Evolutionary conservation across 768 basidiomycete genomes (phyloP).

Genomic region (Amanita subjunquillea): DNA sequence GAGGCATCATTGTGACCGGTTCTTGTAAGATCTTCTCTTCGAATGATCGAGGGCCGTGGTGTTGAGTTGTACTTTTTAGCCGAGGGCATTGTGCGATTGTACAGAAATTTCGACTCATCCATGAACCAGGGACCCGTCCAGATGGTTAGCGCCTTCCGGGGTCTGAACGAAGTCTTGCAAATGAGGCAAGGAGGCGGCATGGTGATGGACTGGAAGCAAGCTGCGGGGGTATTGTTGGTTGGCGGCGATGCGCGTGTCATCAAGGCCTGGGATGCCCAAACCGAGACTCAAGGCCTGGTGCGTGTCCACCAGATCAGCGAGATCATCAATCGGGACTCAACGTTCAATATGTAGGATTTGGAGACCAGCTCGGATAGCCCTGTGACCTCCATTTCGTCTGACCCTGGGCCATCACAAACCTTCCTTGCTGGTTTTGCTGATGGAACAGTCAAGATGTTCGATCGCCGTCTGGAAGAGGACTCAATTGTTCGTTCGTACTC

Average conservation of each 20-base stretch:
- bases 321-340: neutral
- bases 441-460: slow-evolving; percentile 83
- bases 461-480: slow-evolving; percentile 79
- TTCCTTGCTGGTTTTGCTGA: slow-evolving; percentile 92
- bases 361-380: slow-evolving; percentile 87
- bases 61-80: slow-evolving; percentile 32
- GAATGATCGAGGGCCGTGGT: neutral
- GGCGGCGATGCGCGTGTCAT: slow-evolving; percentile 88
- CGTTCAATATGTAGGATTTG: slow-evolving; percentile 53
- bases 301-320: slow-evolving; percentile 15
- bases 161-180: slow-evolving; percentile 66
- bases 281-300: slow-evolving; percentile 70
- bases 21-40: slow-evolving; percentile 46
- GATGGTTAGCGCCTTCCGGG: slow-evolving; percentile 92
- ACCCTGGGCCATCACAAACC: slow-evolving; percentile 62
- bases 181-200: slow-evolving; percentile 74
- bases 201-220: slow-evolving; percentile 90
- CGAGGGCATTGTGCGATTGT: slow-evolving; percentile 87
- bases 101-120: slow-evolving; percentile 80
- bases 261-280: slow-evolving; percentile 91
- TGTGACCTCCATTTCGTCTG: slow-evolving; percentile 76
- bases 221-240: slow-evolving; percentile 73
- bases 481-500: slow-evolving; percentile 71
- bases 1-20: slow-evolving; percentile 80
- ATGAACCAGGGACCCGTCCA: slow-evolving; percentile 67